Base-by-base conservation (phyloP, 306 rosid genomes). In the Urtica urens region DNA sequence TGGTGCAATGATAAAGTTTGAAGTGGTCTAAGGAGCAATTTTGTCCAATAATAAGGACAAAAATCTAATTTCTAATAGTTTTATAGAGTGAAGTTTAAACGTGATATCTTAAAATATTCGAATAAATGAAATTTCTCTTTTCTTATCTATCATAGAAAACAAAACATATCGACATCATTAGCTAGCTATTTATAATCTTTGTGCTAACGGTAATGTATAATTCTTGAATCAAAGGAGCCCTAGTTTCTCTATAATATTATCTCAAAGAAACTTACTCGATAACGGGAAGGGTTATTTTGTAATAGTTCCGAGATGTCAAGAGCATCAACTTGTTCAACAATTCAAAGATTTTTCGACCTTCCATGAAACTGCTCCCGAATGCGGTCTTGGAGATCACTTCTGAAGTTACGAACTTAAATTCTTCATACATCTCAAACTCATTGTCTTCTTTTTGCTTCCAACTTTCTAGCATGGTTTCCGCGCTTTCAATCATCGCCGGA, bases 341-440 rank as follows among this genome's bases (percentile, higher is more conserved):
- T 25, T 48, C 58, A 39, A 60, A 60, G 35, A 60, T 49, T 25
- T 42, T 31, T 25, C 60, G 13, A 21, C 67, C 73, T 25, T 67
- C 73, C 3, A 41, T 24, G 54, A 59, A 54, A 44, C 59, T 65
- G 46, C 71, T 57, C 15, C 71, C 71, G 58, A 65, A 65, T 10
- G 65, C 65, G 18, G 66, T 39, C 31, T 46, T 38, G 12, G 72
- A 39, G 24, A 66, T 66, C 31, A 66, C 62, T 42, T 66, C 66
- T 22, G 72, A 38, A 17, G 66, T 33, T 22, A 59, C 9, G 37
- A 39, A 13, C 55, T 52, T 46, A 46, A 66, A 53, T n/a, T 66
- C 57, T 58, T 51, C 58, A 8, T 12, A 38, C 35, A 67, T 46
- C n/a, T 67, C 67, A 17, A 53, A 53, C 66, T 59, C 58, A 38